A percentile compares a stretch with the other conserved stretches of the same genome.
Evolutionary conservation across 441 rosid species (phyloP).

Genomic region (Isatis lusitanica): DNA sequence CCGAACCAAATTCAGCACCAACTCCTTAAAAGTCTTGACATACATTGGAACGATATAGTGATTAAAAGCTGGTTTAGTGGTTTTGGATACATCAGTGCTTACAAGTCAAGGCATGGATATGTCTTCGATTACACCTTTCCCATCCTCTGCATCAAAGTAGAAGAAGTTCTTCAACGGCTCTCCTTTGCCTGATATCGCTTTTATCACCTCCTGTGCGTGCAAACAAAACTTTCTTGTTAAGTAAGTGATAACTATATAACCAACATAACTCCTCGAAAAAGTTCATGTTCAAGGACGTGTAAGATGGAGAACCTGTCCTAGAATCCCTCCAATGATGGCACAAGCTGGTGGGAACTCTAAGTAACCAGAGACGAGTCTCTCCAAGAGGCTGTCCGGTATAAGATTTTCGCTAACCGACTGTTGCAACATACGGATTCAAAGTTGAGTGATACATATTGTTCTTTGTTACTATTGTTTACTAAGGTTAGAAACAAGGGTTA

Average conservation of each 20-base stretch:
- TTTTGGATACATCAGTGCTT: neutral
- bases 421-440: conserved; percentile 8
- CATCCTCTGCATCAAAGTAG: conserved; percentile 58
- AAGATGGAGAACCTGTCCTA: conserved; percentile 68
- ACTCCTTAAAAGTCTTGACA: neutral
- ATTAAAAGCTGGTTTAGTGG: neutral
- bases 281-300: neutral
- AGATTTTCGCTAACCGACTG: conserved; percentile 63
- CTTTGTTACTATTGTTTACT: neutral
- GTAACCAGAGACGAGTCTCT: conserved; percentile 53
- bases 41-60: neutral
- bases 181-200: conserved; percentile 87
- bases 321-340: conserved; percentile 84
- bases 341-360: conserved; percentile 82
- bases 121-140: conserved; percentile 72
- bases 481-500: neutral
- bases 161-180: conserved; percentile 79
- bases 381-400: conserved; percentile 61
- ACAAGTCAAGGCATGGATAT: conserved; percentile 39
- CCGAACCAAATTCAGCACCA: neutral
- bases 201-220: conserved; percentile 71
- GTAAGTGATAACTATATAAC: neutral
- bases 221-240: neutral
- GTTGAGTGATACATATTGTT: neutral
- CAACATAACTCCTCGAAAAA: neutral